These are phyloP conservation scores for Lagenidium sp. DNA, from an alignment of 352 stramenopile species.

Conservation along the genomic window DNA sequence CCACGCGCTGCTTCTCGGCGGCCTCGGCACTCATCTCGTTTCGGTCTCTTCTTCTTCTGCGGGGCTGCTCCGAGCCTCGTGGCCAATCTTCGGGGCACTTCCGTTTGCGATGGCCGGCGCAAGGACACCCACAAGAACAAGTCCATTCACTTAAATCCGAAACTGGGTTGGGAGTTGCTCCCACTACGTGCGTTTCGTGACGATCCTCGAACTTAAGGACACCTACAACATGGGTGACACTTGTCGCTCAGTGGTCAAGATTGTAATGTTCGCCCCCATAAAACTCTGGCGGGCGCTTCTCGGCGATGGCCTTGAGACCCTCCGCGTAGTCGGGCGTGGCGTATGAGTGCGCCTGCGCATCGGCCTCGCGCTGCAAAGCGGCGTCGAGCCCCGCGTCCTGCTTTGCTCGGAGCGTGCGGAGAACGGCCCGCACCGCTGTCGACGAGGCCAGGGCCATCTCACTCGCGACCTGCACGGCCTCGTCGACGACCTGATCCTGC, in stretches of 20 bases:
- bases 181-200: too few relatives aligned
- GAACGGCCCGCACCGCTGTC: conserved; percentile 52
- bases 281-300: conserved; percentile 61
- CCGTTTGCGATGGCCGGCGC: too few relatives aligned
- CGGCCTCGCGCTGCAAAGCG: conserved; percentile 62
- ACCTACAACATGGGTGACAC: too few relatives aligned
- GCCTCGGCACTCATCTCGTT: conserved; percentile 34
- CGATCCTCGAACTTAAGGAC: too few relatives aligned
- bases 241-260: too few relatives aligned
- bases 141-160: too few relatives aligned
- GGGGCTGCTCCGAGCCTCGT: too few relatives aligned
- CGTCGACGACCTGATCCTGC: conserved; percentile 28
- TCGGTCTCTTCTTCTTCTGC: neutral
- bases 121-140: too few relatives aligned
- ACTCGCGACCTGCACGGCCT: conserved; percentile 41
- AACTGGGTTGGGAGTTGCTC: too few relatives aligned
- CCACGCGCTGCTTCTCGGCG: conserved; percentile 60
- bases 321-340: conserved; percentile 65
- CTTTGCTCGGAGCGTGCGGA: conserved; percentile 54
- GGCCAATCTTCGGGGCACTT: too few relatives aligned
- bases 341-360: conserved; percentile 79
- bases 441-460: conserved; percentile 54
- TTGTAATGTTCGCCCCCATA: conserved; percentile 30
- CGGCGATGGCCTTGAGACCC: conserved; percentile 60
- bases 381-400: conserved; percentile 56